These are phyloP conservation scores for Ormosia emarginata DNA, from an alignment of 306 rosid species.

Conservation along the genomic window DNA sequence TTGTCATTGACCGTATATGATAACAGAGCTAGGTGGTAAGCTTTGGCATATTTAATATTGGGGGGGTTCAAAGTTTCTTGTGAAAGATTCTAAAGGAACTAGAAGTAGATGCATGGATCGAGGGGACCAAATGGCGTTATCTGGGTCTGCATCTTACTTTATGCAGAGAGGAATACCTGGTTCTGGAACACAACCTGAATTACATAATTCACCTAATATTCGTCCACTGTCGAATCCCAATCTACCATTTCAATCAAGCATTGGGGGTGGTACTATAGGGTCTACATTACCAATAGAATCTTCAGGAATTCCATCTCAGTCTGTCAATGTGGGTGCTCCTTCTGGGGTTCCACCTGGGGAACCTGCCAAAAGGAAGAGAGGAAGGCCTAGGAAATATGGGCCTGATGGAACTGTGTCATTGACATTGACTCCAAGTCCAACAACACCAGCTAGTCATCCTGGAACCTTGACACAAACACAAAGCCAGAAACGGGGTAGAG, in stretches of 20 bases:
- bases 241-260: constrained; percentile 56
- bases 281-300: constrained; percentile 70
- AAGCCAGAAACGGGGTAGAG: constrained; percentile 75
- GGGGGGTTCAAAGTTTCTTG: constrained; percentile 10
- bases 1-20: constrained; percentile 26
- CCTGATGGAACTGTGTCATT: constrained; percentile 82
- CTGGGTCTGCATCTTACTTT: constrained; percentile 78
- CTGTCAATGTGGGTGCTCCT: constrained; percentile 59
- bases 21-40: constrained; percentile 33
- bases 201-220: constrained; percentile 44
- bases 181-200: constrained; percentile 64
- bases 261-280: constrained; percentile 63
- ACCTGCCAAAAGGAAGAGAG: constrained; percentile 79
- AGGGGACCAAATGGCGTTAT: constrained; percentile 77
- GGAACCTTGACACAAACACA: constrained; percentile 45
- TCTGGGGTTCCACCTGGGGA: constrained; percentile 52
- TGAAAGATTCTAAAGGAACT: constrained; percentile 21
- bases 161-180: constrained; percentile 70
- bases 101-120: constrained; percentile 93
- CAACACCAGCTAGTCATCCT: constrained; percentile 51
- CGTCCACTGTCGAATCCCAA: constrained; percentile 63
- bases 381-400: constrained; percentile 94
- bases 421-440: constrained; percentile 67
- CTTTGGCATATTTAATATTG: constrained; percentile 18
- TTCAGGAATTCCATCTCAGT: constrained; percentile 60